Conservation (phyloP, 2,329 filamentous ascomycete genomes). For the Chaetothyriales sp. region DNA sequence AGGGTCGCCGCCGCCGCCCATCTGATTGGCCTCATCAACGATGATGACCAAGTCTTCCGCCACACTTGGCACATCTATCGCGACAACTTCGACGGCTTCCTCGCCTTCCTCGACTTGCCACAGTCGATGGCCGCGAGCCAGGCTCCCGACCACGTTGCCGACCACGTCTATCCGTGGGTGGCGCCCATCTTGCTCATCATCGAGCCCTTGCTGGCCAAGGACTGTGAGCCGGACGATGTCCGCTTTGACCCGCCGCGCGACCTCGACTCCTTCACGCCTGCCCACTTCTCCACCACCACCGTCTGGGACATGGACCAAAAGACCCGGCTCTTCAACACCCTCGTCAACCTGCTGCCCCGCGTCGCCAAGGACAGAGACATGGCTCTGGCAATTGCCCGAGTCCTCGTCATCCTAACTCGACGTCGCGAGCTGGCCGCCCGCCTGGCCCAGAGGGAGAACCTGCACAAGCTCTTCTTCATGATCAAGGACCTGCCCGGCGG, state of each 20-base stretch:
- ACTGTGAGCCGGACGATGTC: constrained; percentile 64
- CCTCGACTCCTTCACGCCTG: constrained; percentile 34
- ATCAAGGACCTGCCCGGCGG: constrained; percentile 76
- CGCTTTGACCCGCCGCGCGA: constrained; percentile 50
- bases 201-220: constrained; percentile 79
- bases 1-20: constrained; percentile 88
- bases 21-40: constrained; percentile 64
- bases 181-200: constrained; percentile 79
- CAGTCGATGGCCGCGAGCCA: constrained; percentile 42
- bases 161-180: constrained; percentile 73
- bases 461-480: constrained; percentile 88
- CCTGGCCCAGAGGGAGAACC: constrained; percentile 74
- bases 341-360: constrained; percentile 73
- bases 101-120: constrained; percentile 61
- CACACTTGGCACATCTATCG: constrained; percentile 57
- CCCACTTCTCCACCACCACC: constrained; percentile 43
- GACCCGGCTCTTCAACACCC: constrained; percentile 54
- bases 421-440: constrained; percentile 58
- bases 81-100: constrained; percentile 60
- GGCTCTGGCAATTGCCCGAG: constrained; percentile 67
- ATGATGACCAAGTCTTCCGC: constrained; percentile 67
- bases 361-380: constrained; percentile 78
- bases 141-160: constrained; percentile 59
- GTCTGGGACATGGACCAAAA: constrained; percentile 55
- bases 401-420: constrained; percentile 78